Evolutionary conservation across 768 basidiomycete species (phyloP).

Genomic region (Dentipellis sp.): DNA sequence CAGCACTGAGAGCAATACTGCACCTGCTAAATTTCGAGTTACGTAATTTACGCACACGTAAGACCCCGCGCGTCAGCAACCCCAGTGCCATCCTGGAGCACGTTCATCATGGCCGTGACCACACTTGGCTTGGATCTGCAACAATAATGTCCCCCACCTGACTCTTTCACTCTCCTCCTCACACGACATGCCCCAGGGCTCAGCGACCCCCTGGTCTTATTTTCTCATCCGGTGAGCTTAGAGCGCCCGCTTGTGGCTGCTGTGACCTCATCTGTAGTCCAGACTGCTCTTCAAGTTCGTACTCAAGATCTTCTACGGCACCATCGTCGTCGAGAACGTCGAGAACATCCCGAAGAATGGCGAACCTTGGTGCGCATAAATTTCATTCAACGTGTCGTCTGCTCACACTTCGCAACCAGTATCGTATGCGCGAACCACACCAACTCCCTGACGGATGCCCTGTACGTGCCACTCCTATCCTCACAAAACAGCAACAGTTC

Average conservation of each 20-base stretch:
- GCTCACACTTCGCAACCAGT: constrained; percentile 27
- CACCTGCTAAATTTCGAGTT: background rate
- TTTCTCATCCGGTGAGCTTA: constrained; percentile 46
- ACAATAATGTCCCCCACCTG: too few relatives aligned
- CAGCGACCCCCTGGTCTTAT: constrained; percentile 55
- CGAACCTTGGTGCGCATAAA: constrained; percentile 50
- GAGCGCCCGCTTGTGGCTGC: constrained; percentile 1
- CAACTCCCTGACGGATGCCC: constrained; percentile 79
- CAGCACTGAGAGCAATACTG: too few relatives aligned
- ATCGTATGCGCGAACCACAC: constrained; percentile 83
- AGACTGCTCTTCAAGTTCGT: constrained; percentile 74
- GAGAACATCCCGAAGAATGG: constrained; percentile 66
- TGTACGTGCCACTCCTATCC: constrained; percentile 37
- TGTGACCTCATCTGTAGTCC: background rate
- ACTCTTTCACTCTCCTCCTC: background rate
- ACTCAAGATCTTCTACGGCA: constrained; percentile 85
- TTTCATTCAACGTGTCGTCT: background rate
- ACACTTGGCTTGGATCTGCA: background rate
- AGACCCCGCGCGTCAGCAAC: too few relatives aligned
- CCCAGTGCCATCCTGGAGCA: too few relatives aligned
- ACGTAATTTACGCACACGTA: background rate
- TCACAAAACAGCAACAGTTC: background rate
- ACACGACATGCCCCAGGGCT: constrained; percentile 26
- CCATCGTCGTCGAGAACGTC: constrained; percentile 76
- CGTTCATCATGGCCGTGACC: background rate